phyloP scores from a whole-genome alignment of 768 basidiomycete species.

The Xerocomellus amylosporus region DNA sequence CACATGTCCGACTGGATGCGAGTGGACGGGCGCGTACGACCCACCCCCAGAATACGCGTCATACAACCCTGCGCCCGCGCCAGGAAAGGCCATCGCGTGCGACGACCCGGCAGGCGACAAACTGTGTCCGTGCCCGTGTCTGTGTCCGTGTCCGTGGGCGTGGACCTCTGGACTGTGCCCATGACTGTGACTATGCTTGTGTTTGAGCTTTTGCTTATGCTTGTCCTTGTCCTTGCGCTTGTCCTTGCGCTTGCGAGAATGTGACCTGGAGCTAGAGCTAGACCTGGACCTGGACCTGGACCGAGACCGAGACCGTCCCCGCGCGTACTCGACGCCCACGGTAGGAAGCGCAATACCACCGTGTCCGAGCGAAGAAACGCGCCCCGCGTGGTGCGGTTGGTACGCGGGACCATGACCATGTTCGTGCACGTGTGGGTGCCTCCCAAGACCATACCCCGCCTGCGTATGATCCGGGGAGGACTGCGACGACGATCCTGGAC shows the following conservation, averaged over 20 bases:
- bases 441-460: neutral
- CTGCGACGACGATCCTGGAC: neutral
- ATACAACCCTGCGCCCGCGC: neutral
- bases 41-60: neutral
- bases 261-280: neutral
- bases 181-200: neutral
- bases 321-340: neutral
- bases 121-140: neutral
- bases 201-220: too few species aligned
- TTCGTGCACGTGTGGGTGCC: neutral
- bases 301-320: neutral
- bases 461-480: neutral
- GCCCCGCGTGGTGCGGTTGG: neutral
- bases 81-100: neutral
- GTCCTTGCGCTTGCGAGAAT: neutral
- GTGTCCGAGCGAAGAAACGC: neutral
- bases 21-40: slow-evolving; percentile 4
- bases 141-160: neutral
- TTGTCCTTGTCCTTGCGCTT: too few species aligned
- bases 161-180: neutral
- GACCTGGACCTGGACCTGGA: neutral
- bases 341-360: neutral
- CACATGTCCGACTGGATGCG: neutral
- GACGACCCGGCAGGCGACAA: neutral
- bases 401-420: too few species aligned